phyloP scores from a whole-genome alignment of 345 rosid species.

The Salix exigua region DNA sequence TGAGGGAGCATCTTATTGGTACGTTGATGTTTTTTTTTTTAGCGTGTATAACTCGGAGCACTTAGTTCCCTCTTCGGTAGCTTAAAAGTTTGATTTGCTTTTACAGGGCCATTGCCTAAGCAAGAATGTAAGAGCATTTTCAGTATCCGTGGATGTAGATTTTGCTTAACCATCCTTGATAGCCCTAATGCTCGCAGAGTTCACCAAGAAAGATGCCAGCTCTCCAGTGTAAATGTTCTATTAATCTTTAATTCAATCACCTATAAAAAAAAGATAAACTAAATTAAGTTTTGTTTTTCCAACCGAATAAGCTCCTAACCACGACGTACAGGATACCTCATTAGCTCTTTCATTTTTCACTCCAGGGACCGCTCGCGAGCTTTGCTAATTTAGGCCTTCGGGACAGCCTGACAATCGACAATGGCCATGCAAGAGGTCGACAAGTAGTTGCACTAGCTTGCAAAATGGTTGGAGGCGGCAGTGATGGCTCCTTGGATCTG shows the following conservation, averaged over 20 bases:
- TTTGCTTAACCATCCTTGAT: constrained; percentile 64
- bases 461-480: constrained; percentile 95
- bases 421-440: constrained; percentile 39
- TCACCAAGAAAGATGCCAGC: constrained; percentile 82
- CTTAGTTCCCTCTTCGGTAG: background rate
- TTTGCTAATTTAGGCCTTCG: constrained; percentile 61
- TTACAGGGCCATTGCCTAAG: constrained; percentile 76
- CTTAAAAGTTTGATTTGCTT: background rate
- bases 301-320: background rate
- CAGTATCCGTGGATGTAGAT: constrained; percentile 66
- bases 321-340: background rate
- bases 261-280: too few relatives aligned
- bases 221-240: constrained; percentile 40
- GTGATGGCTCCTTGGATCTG: constrained; percentile 74
- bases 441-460: constrained; percentile 73
- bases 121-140: constrained; percentile 81
- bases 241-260: background rate
- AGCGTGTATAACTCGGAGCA: too few relatives aligned
- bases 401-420: constrained; percentile 50
- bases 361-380: constrained; percentile 50
- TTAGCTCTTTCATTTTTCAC: background rate
- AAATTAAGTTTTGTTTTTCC: background rate
- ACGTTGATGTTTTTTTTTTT: background rate
- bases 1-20: constrained; percentile 91
- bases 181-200: constrained; percentile 52